Evolutionary conservation across 768 basidiomycete species (phyloP).

Genomic region (Amanita jacksonii): DNA sequence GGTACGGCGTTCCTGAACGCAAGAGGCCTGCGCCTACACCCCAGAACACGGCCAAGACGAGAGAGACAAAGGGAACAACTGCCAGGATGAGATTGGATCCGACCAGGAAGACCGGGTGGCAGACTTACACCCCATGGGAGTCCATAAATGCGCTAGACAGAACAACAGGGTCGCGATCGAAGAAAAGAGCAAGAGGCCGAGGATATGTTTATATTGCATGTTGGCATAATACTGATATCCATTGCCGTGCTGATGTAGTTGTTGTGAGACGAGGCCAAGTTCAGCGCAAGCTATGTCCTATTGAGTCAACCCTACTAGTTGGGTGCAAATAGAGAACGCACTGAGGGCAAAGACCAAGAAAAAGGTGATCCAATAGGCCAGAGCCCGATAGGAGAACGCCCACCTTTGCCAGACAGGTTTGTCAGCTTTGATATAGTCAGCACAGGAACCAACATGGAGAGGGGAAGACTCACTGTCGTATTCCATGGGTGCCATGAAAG

Average conservation of each 20-base stretch:
- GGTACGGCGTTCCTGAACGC: constrained; percentile 18
- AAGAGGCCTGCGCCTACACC: constrained; percentile 24
- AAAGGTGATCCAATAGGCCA: constrained; percentile 16
- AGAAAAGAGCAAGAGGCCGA: constrained; percentile 21
- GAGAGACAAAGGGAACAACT: constrained; percentile 20
- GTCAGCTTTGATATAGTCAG: not conserved
- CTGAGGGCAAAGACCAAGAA: constrained; percentile 19
- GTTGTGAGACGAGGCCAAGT: constrained; percentile 22
- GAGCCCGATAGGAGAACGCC: not conserved
- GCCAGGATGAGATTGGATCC: not conserved
- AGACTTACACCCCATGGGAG: constrained; percentile 17
- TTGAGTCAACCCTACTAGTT: not conserved
- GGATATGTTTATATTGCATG: constrained; percentile 19
- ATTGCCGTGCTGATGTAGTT: constrained; percentile 22
- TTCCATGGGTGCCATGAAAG: not conserved
- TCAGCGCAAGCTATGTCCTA: constrained; percentile 15
- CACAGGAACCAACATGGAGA: not conserved
- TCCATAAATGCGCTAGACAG: constrained; percentile 18
- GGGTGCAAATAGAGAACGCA: constrained; percentile 10
- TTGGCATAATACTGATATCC: constrained; percentile 18
- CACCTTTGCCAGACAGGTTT: not conserved
- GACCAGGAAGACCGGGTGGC: not conserved
- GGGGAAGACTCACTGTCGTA: not conserved
- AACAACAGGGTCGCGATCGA: constrained; percentile 18
- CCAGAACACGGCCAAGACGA: constrained; percentile 24